Evolutionary conservation across 192 early-diverging fungal species (phyloP), one percentile per base, ranked within the genome.

Genomic region (Gonapodya prolifera): DNA sequence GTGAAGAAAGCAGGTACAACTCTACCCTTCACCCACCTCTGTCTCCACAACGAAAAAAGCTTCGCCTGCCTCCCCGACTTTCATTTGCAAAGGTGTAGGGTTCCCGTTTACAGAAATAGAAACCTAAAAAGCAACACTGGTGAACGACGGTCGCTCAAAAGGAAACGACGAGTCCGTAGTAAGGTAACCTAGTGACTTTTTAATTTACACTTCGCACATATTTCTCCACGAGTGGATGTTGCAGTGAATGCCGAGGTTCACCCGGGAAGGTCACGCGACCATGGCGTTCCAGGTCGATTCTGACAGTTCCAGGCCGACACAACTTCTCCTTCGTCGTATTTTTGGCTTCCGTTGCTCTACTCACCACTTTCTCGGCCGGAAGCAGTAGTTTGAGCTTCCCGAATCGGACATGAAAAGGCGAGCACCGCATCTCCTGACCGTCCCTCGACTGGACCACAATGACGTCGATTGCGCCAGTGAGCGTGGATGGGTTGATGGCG

Each of bases 401-500:
- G 82, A 98, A 99, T 35, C 98, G 91, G 18, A 99, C 96, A 82
- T 99, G 98, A 82, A 97, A 99, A 1, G 98, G 98, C 34, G 95
- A 96, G 82, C 94, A 96, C 36, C 88, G 85, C 31, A 98, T 82
- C 34, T 93, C 89, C 13, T 8, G 8, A 16, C 94, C 95, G 82
- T 96, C 87, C 73, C 84, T 77, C 77, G 90, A 90, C 76, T 96
- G 86, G 33, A 98, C 95, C 13, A 98, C 96, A n/a, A 99, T 86
- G 71, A 99, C 93, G 83, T 99, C 98, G 83, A 99, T 98, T 34
- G 98, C 96, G 28, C 98, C 98, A 1, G 94, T 94, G 30, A 99
- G 91, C 0, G 98, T 99, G 0, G 98, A 89, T 0, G 98, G 96
- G 82, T 99, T 99, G 75, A 98, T 91, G 78, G 95, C 96, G 80